Base-by-base conservation (phyloP, 106 monocot genomes). In the Dactylorhiza incarnata region DNA sequence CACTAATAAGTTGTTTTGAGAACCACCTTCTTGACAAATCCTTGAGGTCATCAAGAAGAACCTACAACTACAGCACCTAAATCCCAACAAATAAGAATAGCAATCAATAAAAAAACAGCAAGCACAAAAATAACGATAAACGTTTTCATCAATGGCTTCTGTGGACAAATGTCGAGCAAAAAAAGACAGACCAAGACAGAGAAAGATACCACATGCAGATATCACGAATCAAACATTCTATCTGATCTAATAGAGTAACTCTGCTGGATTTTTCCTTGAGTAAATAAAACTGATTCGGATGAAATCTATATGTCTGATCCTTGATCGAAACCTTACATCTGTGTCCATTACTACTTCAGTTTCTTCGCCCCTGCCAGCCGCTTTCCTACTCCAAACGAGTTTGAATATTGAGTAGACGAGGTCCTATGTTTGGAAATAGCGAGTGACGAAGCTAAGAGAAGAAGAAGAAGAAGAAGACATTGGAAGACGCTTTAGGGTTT, bases 321-420 rank as follows among this genome's bases (percentile, higher is more conserved):
- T 45, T 26, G 12, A 17, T 49, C 20, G 22, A 73, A 26, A 24
- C 13, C 73, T 19, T 73, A 73, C 73, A 49, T 73, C 73, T 17
- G 47, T 49, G 20, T 73, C 49, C n/a, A 51, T 22, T 51, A 26
- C 4, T 51, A 51, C 9, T 51, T 73, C 73, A n/a, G 24, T 6
- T 5, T 49, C 50, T 25, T 73, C 51, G 9, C 20, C 51, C 25
- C n/a, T 73, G 25, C 50, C 73, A 49, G 73, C 23, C 25, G 73
- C 23, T 50, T 51, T 73, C 50, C 51, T 73, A 15, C 73, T 24
- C 73, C 73, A 73, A 51, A n/a, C 73, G 6, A 51, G 51, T 20
- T 73, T 73, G 51, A 73, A 73, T 5, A 73, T 73, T 49, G 50
- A 51, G 50, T 24, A 25, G 47, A 73, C 23, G 5, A 73, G 49